Percentiles rank a stretch among this genome's conserved stretches.
These are phyloP conservation scores for Coniochaeta sp. DNA, from an alignment of 2,329 filamentous ascomycete species.

Conservation along the genomic window DNA sequence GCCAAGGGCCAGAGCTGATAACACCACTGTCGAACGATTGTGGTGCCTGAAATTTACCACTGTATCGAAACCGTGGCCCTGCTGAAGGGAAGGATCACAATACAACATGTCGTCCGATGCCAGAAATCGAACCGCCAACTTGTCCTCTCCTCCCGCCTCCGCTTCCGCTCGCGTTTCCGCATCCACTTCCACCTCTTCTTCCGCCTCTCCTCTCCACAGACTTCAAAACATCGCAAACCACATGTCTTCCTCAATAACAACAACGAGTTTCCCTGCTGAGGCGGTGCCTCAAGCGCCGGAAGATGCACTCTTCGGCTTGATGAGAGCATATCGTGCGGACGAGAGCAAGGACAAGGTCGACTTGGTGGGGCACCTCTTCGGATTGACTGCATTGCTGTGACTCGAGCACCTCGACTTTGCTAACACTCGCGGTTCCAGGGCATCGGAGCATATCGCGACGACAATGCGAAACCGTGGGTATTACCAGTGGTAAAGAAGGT, in stretches of 20 bases:
- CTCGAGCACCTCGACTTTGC: constrained; percentile 2
- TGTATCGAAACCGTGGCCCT: not conserved
- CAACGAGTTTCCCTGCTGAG: constrained; percentile 67
- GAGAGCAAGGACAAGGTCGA: constrained; percentile 76
- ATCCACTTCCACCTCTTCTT: constrained; percentile 20
- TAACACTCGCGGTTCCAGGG: constrained; percentile 31
- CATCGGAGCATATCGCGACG: constrained; percentile 89
- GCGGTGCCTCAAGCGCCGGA: constrained; percentile 84
- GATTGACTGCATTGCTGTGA: not conserved
- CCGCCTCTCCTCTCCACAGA: constrained; percentile 40
- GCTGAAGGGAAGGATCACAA: not conserved
- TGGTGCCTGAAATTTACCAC: not conserved
- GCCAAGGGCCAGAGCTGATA: not conserved
- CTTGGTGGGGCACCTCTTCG: constrained; percentile 50
- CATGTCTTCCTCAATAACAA: constrained; percentile 49
- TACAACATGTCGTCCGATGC: not conserved
- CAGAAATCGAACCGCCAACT: not conserved
- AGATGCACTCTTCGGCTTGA: constrained; percentile 89
- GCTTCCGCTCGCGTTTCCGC: not conserved
- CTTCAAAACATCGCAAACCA: constrained; percentile 59
- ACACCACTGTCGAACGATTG: not conserved
- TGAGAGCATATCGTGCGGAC: constrained; percentile 81
- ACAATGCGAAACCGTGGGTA: constrained; percentile 96
- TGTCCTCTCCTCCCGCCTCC: not conserved
- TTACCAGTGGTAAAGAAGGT: constrained; percentile 96